A percentile compares a stretch with the other conserved stretches of the same genome.
Conservation (phyloP, 2,329 filamentous ascomycete species). For the Pyricularia pennisetigena region DNA sequence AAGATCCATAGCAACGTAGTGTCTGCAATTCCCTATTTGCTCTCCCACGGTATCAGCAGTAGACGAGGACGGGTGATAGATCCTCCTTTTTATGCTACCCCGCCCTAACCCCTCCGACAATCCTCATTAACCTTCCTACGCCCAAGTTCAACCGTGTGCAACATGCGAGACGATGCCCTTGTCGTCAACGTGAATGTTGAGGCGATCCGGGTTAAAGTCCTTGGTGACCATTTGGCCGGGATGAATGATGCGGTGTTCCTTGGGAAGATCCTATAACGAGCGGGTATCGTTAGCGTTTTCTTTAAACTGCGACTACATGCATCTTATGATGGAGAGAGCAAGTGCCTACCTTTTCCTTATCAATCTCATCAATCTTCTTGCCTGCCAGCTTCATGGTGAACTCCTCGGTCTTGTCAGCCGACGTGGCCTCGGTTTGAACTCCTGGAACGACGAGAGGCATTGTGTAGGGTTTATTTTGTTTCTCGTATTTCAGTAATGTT, state of each 20-base stretch:
- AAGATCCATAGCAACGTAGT: background rate
- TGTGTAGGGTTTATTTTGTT: conserved; percentile 20
- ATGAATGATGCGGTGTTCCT: conserved; percentile 44
- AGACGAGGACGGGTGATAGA: background rate
- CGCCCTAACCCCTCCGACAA: background rate
- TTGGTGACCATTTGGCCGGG: conserved; percentile 48
- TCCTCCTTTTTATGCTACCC: background rate
- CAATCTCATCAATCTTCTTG: conserved; percentile 47
- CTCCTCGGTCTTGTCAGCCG: conserved; percentile 38
- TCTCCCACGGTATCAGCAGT: background rate
- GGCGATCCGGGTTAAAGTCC: conserved; percentile 41
- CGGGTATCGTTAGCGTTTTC: background rate
- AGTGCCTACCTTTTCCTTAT: conserved; percentile 39
- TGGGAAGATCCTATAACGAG: conserved; percentile 38
- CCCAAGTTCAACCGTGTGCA: conserved; percentile 34
- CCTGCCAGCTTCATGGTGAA: conserved; percentile 55
- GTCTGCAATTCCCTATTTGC: background rate
- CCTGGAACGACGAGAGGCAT: conserved; percentile 59
- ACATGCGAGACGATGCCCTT: conserved; percentile 53
- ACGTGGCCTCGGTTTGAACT: conserved; percentile 32
- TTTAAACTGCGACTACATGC: too few relatives aligned
- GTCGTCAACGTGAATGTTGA: conserved; percentile 51
- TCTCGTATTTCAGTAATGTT: background rate
- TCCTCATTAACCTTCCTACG: background rate
- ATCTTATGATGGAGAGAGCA: too few relatives aligned